Base-by-base conservation (phyloP, 1,284 basidiomycete genomes). In the Chondrostereum purpureum region DNA sequence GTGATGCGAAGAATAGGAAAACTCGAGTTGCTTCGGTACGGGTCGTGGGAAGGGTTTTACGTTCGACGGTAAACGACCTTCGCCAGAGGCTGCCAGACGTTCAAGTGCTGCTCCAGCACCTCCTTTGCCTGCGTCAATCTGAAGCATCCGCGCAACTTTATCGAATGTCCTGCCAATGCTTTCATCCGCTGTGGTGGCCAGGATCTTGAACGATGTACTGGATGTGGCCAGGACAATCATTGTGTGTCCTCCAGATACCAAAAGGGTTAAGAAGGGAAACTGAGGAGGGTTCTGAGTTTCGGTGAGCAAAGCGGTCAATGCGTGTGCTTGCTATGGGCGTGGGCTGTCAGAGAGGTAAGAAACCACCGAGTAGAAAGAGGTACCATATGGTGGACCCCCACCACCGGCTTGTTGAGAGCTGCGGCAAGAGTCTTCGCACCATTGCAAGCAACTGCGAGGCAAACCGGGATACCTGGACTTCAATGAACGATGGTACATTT, bases 321-420 rank as follows among this genome's bases (percentile, higher is more conserved):
- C 90, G 57, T 97, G 93, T 0, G 90, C 94, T 90, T 95, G 92
- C 92, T 93, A 48, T 35, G n/a, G 36, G 22, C 12, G 21, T 27
- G 17, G 36, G 36, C 11, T 43, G 35, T 34, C 27, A 27, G 2
- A 41, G 22, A n/a, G 34, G 37, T 45, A 19, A 44, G 39, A 18
- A n/a, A n/a, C n/a, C n/a, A n/a, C n/a, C n/a, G n/a, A n/a, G n/a
- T 33, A 24, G 21, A 35, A 43, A 31, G 21, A 18, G 58, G 40
- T 18, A 90, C 92, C 93, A 96, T 96, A 58, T 96, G 93, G 63
- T 96, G 90, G 2, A 95, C 87, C 3, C 91, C 92, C 5, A 96
- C 77, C 1, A 95, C 52, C 0, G 92, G 92, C 57, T 91, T 88
- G 35, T 74, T 69, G 5, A 80, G 68, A 0, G 80, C 83, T 0